These are phyloP conservation scores for Boletus smithii DNA, from an alignment of 1,284 basidiomycete species.

Conservation along the genomic window DNA sequence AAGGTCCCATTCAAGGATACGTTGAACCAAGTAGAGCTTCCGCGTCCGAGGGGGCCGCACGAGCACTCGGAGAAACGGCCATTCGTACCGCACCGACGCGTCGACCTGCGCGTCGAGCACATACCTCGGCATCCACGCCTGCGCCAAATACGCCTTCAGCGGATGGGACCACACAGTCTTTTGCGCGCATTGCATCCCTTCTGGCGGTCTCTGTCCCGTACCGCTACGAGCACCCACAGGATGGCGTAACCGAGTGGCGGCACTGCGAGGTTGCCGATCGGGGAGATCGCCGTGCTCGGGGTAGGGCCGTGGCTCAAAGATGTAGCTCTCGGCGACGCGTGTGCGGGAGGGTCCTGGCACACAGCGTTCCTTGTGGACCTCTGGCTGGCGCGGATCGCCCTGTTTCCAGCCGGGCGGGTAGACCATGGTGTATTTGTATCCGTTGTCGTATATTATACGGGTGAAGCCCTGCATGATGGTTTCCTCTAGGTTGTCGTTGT, in stretches of 20 bases:
- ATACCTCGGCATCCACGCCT: conserved; percentile 14
- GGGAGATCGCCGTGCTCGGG: not conserved
- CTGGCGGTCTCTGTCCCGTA: too few species aligned
- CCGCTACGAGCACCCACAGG: not conserved
- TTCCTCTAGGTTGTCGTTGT: not conserved
- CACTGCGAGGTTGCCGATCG: not conserved
- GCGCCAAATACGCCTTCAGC: conserved; percentile 8
- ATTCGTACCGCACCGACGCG: not conserved
- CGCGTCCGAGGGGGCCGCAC: conserved; percentile 6
- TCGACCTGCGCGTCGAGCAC: conserved; percentile 1
- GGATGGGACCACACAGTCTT: conserved; percentile 2
- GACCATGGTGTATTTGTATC: conserved; percentile 5
- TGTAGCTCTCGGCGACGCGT: not conserved
- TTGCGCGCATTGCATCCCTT: not conserved
- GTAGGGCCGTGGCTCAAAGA: not conserved
- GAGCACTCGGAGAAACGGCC: conserved; percentile 9
- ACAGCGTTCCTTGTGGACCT: not conserved
- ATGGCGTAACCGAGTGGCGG: not conserved
- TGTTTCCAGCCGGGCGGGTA: conserved; percentile 7
- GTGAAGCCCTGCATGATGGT: conserved; percentile 4
- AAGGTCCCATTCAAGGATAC: conserved; percentile 4
- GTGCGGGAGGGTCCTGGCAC: not conserved
- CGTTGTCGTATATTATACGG: conserved; percentile 3
- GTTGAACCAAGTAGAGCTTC: conserved; percentile 5
- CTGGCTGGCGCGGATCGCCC: conserved; percentile 2